phyloP scores from a whole-genome alignment of 139 green algal genomes.

The Penium margaritaceum region DNA sequence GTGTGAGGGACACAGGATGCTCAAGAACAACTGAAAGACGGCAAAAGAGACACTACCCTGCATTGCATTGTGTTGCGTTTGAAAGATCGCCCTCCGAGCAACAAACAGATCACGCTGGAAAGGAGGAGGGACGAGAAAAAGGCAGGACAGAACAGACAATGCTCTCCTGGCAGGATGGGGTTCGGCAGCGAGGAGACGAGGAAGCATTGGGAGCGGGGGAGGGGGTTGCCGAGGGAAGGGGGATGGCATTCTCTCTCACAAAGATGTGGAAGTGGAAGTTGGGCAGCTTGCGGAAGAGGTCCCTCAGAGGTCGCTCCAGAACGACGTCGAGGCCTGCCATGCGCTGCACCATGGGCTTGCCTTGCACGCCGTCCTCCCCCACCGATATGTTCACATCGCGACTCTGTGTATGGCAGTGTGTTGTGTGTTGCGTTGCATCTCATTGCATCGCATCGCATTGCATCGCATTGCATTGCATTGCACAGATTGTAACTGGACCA shows the following conservation, averaged over 20 bases:
- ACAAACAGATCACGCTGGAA: too few relatives aligned
- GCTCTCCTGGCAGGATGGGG: too few relatives aligned
- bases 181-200: too few relatives aligned
- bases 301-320: constrained; percentile 52
- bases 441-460: constrained; percentile 54
- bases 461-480: constrained; percentile 24
- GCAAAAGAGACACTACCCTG: too few relatives aligned
- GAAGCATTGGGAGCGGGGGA: neutral
- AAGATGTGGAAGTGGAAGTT: constrained; percentile 28
- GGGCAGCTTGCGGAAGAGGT: constrained; percentile 38
- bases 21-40: too few relatives aligned
- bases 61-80: too few relatives aligned
- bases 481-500: constrained; percentile 24
- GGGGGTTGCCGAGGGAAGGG: neutral
- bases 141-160: too few relatives aligned
- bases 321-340: constrained; percentile 43
- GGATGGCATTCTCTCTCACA: constrained; percentile 12
- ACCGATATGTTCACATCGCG: constrained; percentile 28
- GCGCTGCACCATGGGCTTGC: constrained; percentile 62
- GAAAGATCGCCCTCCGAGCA: too few relatives aligned
- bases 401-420: too few relatives aligned
- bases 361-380: constrained; percentile 30
- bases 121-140: too few relatives aligned
- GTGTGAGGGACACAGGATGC: too few relatives aligned
- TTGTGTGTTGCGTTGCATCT: too few relatives aligned